phyloP scores from a whole-genome alignment of 1,284 basidiomycete species.

The Retiboletus fuscus region DNA sequence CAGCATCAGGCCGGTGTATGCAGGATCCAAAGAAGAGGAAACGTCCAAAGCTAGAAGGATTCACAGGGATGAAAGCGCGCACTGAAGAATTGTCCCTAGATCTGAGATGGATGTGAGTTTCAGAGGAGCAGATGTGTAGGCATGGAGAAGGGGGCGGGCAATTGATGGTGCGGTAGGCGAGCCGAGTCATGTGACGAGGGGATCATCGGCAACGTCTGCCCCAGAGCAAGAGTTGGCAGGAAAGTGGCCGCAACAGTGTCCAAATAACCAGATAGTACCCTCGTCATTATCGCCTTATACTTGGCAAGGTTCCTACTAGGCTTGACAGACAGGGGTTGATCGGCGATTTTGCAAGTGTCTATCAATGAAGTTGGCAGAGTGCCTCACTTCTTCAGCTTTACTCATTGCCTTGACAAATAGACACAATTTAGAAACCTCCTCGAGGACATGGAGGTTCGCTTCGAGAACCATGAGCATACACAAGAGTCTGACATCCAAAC shows the following conservation, averaged over 20 bases:
- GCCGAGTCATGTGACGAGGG: slow-evolving; percentile 36
- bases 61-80: slow-evolving; percentile 40
- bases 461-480: slow-evolving; percentile 52
- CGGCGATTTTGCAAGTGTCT: slow-evolving; percentile 21
- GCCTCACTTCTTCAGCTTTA: slow-evolving; percentile 30
- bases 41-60: slow-evolving; percentile 14
- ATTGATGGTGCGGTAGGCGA: slow-evolving; percentile 26
- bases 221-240: slow-evolving; percentile 21
- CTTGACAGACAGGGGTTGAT: slow-evolving; percentile 35
- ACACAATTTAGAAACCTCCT: slow-evolving; percentile 37
- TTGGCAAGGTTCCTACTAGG: slow-evolving; percentile 35
- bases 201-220: slow-evolving; percentile 31
- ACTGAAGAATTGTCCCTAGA: slow-evolving; percentile 48
- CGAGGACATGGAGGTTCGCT: slow-evolving; percentile 56
- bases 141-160: slow-evolving; percentile 40
- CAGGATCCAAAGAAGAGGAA: slow-evolving; percentile 16
- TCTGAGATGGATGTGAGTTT: slow-evolving; percentile 39
- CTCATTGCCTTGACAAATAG: slow-evolving; percentile 19
- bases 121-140: slow-evolving; percentile 46
- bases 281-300: slow-evolving; percentile 29
- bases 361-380: slow-evolving; percentile 40
- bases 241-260: slow-evolving; percentile 23
- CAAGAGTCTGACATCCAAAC: slow-evolving; percentile 48
- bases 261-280: slow-evolving; percentile 38
- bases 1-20: slow-evolving; percentile 38